Base-by-base conservation (phyloP, 78 protist species). In the Neovahlkampfia damariscottae region DNA sequence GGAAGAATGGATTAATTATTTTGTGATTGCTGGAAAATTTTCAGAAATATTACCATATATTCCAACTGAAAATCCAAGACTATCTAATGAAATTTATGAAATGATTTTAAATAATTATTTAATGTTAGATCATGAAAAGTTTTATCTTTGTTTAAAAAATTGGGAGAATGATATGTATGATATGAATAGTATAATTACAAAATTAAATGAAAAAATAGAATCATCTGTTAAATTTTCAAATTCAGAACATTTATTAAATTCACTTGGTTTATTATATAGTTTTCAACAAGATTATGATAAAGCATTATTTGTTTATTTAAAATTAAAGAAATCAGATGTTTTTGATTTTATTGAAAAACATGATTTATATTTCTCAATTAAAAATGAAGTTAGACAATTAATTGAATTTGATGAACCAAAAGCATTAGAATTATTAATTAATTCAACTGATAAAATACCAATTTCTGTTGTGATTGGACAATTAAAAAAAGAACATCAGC, bases 121-220 rank as follows among this genome's bases (percentile, higher is more conserved):
- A 8, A 76, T 38, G 8, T 81, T 78, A 28, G 79, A 80, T 59
- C 83, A 35, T 0, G 10, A 74, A 0, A 27, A 9, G 31, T 80
- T 90, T 72, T 37, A 74, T 28, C 34, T 34, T 30, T 74, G 82
- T 2, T 68, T 90, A 0, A 32, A 35, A 0, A 69, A 81, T 31
- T 90, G 94, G 94, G 86, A 88, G 3, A 27, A 77, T 29, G 36
- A 28, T 7, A 70, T 90, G 34, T 90, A 90, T 82, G 34, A 8
- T 62, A 29, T 67, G 7, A 29, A 6, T 7, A 0, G 5, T 19
- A 8, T 82, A 27, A 82, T 76, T 8, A 0, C 5, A 9, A 38
- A 67, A 29, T 69, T 58, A 2, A 30, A 37, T 38, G 8, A 0
- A 29, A 34, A 29, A 10, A 28, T 74, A 19, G 72, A 69, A 69